Evolutionary conservation across 192 early-diverging fungal genomes (phyloP), one percentile per base, ranked within the genome.

Genomic region (Geosiphon pyriformis): DNA sequence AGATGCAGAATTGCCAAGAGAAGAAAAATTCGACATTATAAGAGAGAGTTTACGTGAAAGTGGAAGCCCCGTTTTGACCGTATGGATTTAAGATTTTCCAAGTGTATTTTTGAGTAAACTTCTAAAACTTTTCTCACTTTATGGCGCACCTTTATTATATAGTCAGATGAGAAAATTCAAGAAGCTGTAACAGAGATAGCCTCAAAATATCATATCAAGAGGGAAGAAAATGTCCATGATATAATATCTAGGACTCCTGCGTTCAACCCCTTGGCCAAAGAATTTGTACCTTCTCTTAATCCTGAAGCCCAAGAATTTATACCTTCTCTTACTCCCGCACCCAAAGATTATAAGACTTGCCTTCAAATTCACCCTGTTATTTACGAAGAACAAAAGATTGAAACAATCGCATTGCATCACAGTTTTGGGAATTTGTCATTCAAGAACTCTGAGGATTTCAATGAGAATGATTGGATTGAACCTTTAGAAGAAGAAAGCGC

Each of bases 381-480:
- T n/a, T n/a, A n/a, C n/a, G n/a, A n/a, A n/a, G n/a, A n/a, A n/a
- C n/a, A n/a, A n/a, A n/a, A n/a, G n/a, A n/a, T n/a, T n/a, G n/a
- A n/a, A n/a, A n/a, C n/a, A n/a, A n/a, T n/a, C n/a, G n/a, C n/a
- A n/a, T n/a, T n/a, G n/a, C n/a, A n/a, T n/a, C n/a, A n/a, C n/a
- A 42, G 15, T 42, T 42, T 42, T 42, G 37, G 15, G 37, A 42
- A 15, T 42, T 42, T 15, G 15, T 10, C 15, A 42, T n/a, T n/a
- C n/a, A n/a, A n/a, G n/a, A n/a, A n/a, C n/a, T 42, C 37, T 10
- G 50, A 66, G 27, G 65, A 60, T 48, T 59, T 64, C 1, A 52
- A 37, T 33, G 65, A 71, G 15, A 32, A 75, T 17, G 37, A 6
- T 10, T 42, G 7, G 37, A 42, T 10, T 42, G 37, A 15, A 42